A percentile compares a stretch with the other conserved stretches of the same genome.
phyloP scores from a whole-genome alignment of 176 grass and related monocot genomes.

The Juncus inflexus region DNA sequence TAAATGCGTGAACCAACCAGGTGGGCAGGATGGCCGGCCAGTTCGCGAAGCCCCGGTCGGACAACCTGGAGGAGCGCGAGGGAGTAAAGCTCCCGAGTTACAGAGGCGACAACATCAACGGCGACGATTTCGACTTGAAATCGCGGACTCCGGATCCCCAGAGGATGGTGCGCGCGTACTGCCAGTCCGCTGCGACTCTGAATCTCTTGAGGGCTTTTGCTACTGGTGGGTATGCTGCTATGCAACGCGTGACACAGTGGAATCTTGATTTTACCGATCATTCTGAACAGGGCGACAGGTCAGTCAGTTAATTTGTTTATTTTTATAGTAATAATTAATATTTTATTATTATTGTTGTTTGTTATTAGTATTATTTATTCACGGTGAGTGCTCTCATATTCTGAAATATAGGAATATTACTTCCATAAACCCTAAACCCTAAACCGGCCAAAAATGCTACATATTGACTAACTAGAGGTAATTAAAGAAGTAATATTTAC shows the following conservation, averaged over 20 bases:
- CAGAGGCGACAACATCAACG: conserved; percentile 94
- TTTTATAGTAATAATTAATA: not conserved
- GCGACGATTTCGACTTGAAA: conserved; percentile 66
- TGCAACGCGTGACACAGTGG: conserved; percentile 89
- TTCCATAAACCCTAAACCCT: too few species aligned
- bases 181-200: conserved; percentile 74
- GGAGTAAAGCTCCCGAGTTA: conserved; percentile 95
- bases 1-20: conserved; percentile 13
- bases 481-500: not conserved
- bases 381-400: too few species aligned
- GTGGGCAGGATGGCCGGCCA: conserved; percentile 95
- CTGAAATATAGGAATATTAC: not conserved
- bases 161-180: conserved; percentile 81
- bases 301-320: too few species aligned
- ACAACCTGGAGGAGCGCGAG: conserved; percentile 56
- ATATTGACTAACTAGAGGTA: too few species aligned
- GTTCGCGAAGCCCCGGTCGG: conserved; percentile 93
- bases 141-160: conserved; percentile 72
- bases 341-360: not conserved
- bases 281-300: conserved; percentile 88
- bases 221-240: conserved; percentile 85
- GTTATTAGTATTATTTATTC: too few species aligned
- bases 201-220: conserved; percentile 90
- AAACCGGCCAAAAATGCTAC: too few species aligned
- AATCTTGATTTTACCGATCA: conserved; percentile 95